Conservation (phyloP, 2,329 filamentous ascomycete genomes). For the Fusarium verrucosum region DNA sequence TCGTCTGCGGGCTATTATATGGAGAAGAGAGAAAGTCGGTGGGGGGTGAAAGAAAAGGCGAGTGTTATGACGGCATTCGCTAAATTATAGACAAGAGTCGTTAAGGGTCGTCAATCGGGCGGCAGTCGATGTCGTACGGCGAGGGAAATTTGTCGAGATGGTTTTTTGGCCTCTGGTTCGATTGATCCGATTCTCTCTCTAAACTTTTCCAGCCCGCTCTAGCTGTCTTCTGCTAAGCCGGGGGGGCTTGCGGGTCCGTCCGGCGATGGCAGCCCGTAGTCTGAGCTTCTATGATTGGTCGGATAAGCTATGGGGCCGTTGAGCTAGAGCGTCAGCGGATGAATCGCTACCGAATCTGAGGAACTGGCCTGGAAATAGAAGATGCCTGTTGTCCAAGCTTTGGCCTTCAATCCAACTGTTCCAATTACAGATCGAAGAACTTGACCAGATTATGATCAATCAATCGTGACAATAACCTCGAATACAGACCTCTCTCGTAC, state of each 20-base stretch:
- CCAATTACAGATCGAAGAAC: background rate
- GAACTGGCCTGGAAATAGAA: slow-evolving; percentile 16
- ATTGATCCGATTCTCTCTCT: slow-evolving; percentile 41
- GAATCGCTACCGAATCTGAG: slow-evolving; percentile 21
- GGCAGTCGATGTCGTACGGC: slow-evolving; percentile 13
- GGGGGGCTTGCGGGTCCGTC: slow-evolving; percentile 33
- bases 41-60: too few species aligned
- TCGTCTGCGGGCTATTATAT: slow-evolving; percentile 54
- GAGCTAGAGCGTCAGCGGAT: slow-evolving; percentile 27
- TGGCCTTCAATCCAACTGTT: slow-evolving; percentile 1
- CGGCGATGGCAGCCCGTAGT: slow-evolving; percentile 18
- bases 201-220: slow-evolving; percentile 45
- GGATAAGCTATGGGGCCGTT: slow-evolving; percentile 1
- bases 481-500: fast-evolving
- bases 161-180: slow-evolving; percentile 33
- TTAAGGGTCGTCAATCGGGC: slow-evolving; percentile 10
- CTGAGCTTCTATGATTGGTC: slow-evolving; percentile 14
- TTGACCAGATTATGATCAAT: background rate
- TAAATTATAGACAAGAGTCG: background rate
- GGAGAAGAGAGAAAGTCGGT: slow-evolving; percentile 3
- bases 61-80: slow-evolving; percentile 30
- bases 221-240: slow-evolving; percentile 36
- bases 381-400: slow-evolving; percentile 10
- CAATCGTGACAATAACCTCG: too few species aligned
- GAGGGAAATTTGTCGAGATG: slow-evolving; percentile 38